Base-by-base conservation (phyloP, 495 filamentous ascomycete genomes). In the Podospora didyma region DNA sequence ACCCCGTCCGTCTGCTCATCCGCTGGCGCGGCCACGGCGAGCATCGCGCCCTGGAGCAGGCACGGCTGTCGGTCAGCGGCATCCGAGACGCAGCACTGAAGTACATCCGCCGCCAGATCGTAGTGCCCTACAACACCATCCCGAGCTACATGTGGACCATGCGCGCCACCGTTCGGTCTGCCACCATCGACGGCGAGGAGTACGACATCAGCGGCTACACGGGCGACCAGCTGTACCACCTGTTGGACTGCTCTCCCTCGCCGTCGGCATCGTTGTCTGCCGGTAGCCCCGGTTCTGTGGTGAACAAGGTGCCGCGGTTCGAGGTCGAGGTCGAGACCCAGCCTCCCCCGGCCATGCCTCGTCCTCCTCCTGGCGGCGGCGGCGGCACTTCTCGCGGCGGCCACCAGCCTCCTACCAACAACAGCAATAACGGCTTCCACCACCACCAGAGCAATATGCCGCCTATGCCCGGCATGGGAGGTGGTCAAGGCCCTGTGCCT, bases 161-260 rank as follows among this genome's bases (percentile, higher is more conserved):
- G 54, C 42, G 60, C 19, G 70, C 69, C n/a, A 21, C 35, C 9
- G 63, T 71, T 2, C 57, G 56, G 7, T 44, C 49, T 20, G 67
- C 61, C 19, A 37, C 46, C 22, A 59, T 70, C 23, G 56, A 45
- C 10, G 63, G 60, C 16, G 69, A 66, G 52, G 52, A 46, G 19
- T 74, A 70, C 42, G 72, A 74, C 17, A 56, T 76, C 60, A 62
- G 52, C 7, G 55, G 54, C 44, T 69, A 64, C 41, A 39, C 31
- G 7, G 65, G 60, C 19, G 64, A 67, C n/a, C 66, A 71, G 52
- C 31, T 75, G 20, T 44, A 59, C 3, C 44, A 54, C 20, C 37
- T 72, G 46, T 62, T 73, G 11, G 45, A 51, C 12, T 42, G 39
- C 12, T 42, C 39, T 5, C 14, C 39, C 5, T 42, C 39, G 7